Percentiles rank a stretch among this genome's conserved stretches.
These are phyloP conservation scores for Cairneyella variabilis DNA, from an alignment of 495 filamentous ascomycete genomes.

Conservation along the genomic window DNA sequence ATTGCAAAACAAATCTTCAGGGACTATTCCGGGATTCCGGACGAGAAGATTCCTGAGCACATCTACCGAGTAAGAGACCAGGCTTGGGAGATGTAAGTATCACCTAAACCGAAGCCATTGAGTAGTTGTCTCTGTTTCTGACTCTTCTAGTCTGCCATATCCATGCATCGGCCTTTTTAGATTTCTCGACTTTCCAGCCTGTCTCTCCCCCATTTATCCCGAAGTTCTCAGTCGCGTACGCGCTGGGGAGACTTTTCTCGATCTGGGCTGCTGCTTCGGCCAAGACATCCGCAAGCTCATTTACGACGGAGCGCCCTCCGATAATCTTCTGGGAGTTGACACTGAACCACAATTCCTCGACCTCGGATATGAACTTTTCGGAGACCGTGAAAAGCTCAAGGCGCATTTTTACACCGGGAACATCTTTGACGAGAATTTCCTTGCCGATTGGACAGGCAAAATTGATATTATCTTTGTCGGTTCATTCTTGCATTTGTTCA, in stretches of 20 bases:
- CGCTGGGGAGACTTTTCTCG: conserved; percentile 25
- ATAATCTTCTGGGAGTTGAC: conserved; percentile 45
- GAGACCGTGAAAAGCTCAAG: conserved; percentile 23
- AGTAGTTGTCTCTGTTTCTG: too few species aligned
- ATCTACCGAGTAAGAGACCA: too few species aligned
- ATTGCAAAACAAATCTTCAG: too few species aligned
- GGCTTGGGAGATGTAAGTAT: too few species aligned
- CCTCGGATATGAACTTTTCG: conserved; percentile 40
- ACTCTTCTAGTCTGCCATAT: too few species aligned
- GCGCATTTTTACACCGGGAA: conserved; percentile 11
- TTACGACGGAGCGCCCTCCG: conserved; percentile 37
- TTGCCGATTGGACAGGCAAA: conserved; percentile 15
- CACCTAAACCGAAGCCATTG: too few species aligned
- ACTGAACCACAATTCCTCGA: conserved; percentile 42
- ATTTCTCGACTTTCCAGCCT: not conserved
- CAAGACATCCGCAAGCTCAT: conserved; percentile 46
- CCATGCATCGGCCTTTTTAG: conserved; percentile 3
- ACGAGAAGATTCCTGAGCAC: too few species aligned
- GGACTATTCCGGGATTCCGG: too few species aligned
- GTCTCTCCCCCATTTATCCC: not conserved
- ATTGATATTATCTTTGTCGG: conserved; percentile 27
- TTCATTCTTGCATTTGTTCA: conserved; percentile 32
- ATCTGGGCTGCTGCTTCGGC: conserved; percentile 36
- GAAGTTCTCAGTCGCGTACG: conserved; percentile 14
- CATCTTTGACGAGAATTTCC: conserved; percentile 21